Conservation (phyloP, 2,329 filamentous ascomycete genomes). For the Sporothrix humicola region DNA sequence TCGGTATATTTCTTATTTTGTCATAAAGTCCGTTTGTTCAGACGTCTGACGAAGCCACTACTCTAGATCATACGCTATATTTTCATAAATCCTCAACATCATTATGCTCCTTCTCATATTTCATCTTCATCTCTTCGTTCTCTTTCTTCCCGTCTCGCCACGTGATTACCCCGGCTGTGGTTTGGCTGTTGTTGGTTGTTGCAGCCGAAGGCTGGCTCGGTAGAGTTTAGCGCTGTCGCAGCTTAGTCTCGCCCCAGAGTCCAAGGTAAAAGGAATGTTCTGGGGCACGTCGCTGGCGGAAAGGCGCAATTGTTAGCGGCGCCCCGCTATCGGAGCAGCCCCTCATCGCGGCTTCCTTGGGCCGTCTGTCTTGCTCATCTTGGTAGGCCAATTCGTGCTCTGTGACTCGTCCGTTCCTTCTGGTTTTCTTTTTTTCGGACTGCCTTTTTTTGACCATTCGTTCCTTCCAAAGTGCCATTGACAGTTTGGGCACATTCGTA, state of each 20-base stretch:
- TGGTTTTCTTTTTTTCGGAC: neutral
- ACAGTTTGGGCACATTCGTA: constrained; percentile 1
- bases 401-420: neutral
- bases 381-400: neutral
- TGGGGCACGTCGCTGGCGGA: constrained; percentile 6
- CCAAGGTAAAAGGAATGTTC: neutral
- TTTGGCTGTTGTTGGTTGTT: neutral
- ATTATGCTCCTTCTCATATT: too few species aligned
- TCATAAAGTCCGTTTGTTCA: neutral
- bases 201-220: neutral
- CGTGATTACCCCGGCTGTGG: constrained; percentile 22
- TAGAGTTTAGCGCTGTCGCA: constrained; percentile 14
- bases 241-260: constrained; percentile 9
- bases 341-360: neutral
- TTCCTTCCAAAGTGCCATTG: constrained; percentile 8
- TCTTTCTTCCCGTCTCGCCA: neutral
- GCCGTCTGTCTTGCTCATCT: neutral
- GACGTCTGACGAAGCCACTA: too few species aligned
- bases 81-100: too few species aligned
- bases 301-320: neutral
- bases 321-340: constrained; percentile 27
- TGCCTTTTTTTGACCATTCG: neutral
- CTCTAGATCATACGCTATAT: too few species aligned
- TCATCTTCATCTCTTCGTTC: too few species aligned
- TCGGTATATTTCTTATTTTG: neutral